Percentiles rank a stretch among this genome's conserved stretches.
phyloP scores from a whole-genome alignment of 176 grass and related monocot genomes.

The Bothriochloa decipiens region DNA sequence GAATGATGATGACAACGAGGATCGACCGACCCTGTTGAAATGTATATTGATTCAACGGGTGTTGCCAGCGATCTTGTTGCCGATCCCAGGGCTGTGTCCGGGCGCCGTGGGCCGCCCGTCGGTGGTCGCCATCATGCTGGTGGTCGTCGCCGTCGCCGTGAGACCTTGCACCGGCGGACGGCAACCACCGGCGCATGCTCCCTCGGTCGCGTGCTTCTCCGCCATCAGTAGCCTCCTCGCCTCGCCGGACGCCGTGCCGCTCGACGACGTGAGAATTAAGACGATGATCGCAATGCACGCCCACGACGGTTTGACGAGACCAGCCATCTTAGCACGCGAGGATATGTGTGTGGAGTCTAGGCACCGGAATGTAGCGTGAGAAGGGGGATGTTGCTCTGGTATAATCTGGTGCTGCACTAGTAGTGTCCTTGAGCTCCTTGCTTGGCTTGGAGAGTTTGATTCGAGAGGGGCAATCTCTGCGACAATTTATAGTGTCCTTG shows the following conservation, averaged over 20 bases:
- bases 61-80: slow-evolving; percentile 59
- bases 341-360: not conserved
- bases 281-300: slow-evolving; percentile 38
- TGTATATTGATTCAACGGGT: slow-evolving; percentile 3
- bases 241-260: not conserved
- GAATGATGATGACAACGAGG: no score
- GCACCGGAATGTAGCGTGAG: not conserved
- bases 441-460: slow-evolving; percentile 28
- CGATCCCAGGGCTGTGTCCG: slow-evolving; percentile 71
- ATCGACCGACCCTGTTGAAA: not conserved
- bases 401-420: not conserved
- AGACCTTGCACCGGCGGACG: not conserved
- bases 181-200: slow-evolving; percentile 14
- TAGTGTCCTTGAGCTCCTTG: not conserved
- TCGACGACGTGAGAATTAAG: not conserved
- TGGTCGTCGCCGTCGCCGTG: not conserved
- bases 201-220: not conserved
- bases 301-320: slow-evolving; percentile 16
- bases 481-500: slow-evolving; percentile 39
- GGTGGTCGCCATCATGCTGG: slow-evolving; percentile 29
- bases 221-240: no score
- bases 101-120: slow-evolving; percentile 58
- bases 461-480: not conserved
- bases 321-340: slow-evolving; percentile 33
- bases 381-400: no score